phyloP scores from a whole-genome alignment of 1,139 yeast genomes.

The Debaryomyces subglobosus region DNA sequence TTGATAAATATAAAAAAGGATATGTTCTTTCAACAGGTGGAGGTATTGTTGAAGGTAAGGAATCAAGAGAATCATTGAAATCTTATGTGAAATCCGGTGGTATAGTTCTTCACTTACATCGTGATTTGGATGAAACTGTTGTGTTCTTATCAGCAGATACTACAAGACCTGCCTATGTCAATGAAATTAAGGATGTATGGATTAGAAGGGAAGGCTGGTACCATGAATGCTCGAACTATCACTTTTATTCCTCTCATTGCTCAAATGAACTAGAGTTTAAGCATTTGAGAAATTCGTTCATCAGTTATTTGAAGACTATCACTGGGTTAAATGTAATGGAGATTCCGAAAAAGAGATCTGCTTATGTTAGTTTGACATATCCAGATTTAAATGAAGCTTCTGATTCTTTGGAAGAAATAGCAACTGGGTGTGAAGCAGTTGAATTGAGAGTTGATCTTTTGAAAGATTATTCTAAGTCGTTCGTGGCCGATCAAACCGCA shows the following conservation, averaged over 20 bases:
- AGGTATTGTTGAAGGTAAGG: slow-evolving; percentile 82
- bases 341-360: slow-evolving; percentile 61
- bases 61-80: slow-evolving; percentile 65
- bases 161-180: slow-evolving; percentile 83
- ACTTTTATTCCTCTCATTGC: slow-evolving; percentile 80
- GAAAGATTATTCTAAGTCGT: slow-evolving; percentile 49
- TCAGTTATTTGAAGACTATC: slow-evolving; percentile 59
- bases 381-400: slow-evolving; percentile 51
- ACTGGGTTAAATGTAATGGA: slow-evolving; percentile 54
- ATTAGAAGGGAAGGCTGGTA: slow-evolving; percentile 78
- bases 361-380: slow-evolving; percentile 73
- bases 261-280: slow-evolving; percentile 55
- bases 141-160: slow-evolving; percentile 74
- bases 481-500: slow-evolving; percentile 77
- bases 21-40: slow-evolving; percentile 94
- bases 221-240: slow-evolving; percentile 75
- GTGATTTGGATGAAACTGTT: slow-evolving; percentile 82
- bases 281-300: slow-evolving; percentile 61
- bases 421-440: slow-evolving; percentile 76
- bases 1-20: slow-evolving; percentile 53
- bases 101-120: slow-evolving; percentile 85
- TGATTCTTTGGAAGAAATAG: slow-evolving; percentile 53
- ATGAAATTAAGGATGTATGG: slow-evolving; percentile 86
- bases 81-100: slow-evolving; percentile 61
- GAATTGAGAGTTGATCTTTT: slow-evolving; percentile 82